phyloP scores from a whole-genome alignment of 2,329 filamentous ascomycete species.

The Aspergillus oerlinghausenensis region DNA sequence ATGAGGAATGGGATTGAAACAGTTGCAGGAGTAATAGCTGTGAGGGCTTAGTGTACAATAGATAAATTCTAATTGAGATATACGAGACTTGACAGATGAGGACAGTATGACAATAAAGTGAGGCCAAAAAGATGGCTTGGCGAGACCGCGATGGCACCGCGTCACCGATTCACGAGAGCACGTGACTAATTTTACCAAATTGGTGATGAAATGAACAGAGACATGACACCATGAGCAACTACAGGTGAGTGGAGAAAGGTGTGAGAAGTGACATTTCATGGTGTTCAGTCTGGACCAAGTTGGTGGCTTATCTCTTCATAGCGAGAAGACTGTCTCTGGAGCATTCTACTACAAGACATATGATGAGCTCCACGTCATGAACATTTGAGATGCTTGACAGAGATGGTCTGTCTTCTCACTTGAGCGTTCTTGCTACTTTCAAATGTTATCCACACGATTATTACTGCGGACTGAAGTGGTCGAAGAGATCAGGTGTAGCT shows the following conservation, averaged over 20 bases:
- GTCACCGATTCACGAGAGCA: conserved; percentile 17
- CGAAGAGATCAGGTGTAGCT: neutral
- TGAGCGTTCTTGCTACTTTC: neutral
- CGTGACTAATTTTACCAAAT: conserved; percentile 13
- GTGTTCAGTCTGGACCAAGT: neutral
- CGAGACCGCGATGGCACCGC: conserved; percentile 13
- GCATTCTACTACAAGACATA: conserved; percentile 24
- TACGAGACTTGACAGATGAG: neutral
- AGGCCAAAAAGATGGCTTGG: conserved; percentile 5
- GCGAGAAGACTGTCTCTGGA: neutral
- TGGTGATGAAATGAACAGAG: neutral
- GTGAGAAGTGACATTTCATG: neutral
- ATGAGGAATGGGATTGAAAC: conserved; percentile 14
- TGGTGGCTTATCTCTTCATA: neutral
- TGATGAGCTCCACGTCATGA: conserved; percentile 38
- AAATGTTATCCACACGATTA: neutral
- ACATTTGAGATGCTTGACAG: neutral
- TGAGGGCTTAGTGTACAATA: neutral
- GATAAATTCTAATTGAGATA: neutral
- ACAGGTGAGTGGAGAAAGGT: neutral
- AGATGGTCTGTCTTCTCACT: neutral
- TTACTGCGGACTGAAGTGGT: neutral
- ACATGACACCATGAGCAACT: neutral
- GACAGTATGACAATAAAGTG: neutral
- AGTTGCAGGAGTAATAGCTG: neutral